Percentiles rank a stretch among this genome's conserved stretches.
These are phyloP conservation scores for Aureobasidium namibiae DNA, from an alignment of 2,329 filamentous ascomycete genomes.

Conservation along the genomic window DNA sequence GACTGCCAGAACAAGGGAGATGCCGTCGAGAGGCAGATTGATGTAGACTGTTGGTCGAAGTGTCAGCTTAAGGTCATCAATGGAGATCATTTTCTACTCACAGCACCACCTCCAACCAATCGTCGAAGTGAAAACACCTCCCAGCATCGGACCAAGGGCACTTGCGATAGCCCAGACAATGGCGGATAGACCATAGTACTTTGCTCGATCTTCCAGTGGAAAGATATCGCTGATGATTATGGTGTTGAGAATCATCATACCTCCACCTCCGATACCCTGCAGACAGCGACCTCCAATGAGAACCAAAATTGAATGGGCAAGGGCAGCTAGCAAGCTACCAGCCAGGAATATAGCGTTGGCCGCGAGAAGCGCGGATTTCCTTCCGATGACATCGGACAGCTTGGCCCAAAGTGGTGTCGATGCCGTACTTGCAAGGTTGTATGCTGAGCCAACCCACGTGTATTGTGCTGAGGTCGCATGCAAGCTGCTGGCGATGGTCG, in stretches of 20 bases:
- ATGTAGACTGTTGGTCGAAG: slow-evolving; percentile 46
- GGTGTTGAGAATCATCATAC: slow-evolving; percentile 40
- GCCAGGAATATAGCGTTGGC: slow-evolving; percentile 9
- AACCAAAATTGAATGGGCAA: slow-evolving; percentile 16
- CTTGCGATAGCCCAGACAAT: slow-evolving; percentile 36
- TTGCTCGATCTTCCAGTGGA: slow-evolving; percentile 38
- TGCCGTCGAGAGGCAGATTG: slow-evolving; percentile 44
- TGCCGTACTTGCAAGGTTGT: slow-evolving; percentile 8
- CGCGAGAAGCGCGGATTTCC: neutral
- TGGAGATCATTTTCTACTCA: neutral
- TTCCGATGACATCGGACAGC: neutral
- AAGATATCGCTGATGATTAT: slow-evolving; percentile 45
- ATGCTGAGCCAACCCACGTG: slow-evolving; percentile 45
- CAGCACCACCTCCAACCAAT: slow-evolving; percentile 11
- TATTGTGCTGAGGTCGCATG: slow-evolving; percentile 57
- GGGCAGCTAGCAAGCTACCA: slow-evolving; percentile 18
- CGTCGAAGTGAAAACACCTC: slow-evolving; percentile 33
- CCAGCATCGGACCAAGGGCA: slow-evolving; percentile 34
- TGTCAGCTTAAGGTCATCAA: slow-evolving; percentile 24
- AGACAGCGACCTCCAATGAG: slow-evolving; percentile 50
- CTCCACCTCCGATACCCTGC: slow-evolving; percentile 45
- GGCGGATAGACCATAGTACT: slow-evolving; percentile 34
- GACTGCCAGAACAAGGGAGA: slow-evolving; percentile 41
- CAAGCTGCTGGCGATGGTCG: slow-evolving; percentile 48
- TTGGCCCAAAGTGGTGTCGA: slow-evolving; percentile 12